These are phyloP conservation scores for Penicillium sclerotiorum DNA, from an alignment of 2,329 filamentous ascomycete genomes.

Conservation along the genomic window DNA sequence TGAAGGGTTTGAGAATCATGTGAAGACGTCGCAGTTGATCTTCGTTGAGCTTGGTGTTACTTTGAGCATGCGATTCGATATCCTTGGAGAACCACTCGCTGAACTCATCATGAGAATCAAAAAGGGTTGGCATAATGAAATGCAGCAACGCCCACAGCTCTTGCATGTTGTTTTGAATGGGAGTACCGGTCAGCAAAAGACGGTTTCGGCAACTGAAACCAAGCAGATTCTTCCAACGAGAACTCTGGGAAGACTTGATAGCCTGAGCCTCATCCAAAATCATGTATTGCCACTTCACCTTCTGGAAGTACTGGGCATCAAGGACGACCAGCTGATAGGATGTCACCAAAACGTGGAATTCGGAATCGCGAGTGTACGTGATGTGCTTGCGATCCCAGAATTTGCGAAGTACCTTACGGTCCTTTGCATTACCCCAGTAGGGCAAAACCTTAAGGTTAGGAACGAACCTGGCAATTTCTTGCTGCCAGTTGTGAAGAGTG, in stretches of 20 bases:
- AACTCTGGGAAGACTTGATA: conserved; percentile 97
- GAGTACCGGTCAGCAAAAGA: conserved; percentile 89
- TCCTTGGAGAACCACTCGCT: conserved; percentile 59
- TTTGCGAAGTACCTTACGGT: conserved; percentile 94
- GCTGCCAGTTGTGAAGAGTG: conserved; percentile 98
- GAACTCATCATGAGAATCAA: conserved; percentile 64
- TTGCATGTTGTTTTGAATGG: conserved; percentile 99
- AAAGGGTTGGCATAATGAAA: conserved; percentile 99
- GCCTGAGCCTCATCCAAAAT: conserved; percentile 98
- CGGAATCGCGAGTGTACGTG: conserved; percentile 88
- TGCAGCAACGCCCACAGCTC: conserved; percentile 96
- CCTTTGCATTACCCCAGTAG: conserved; percentile 94
- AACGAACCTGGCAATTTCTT: conserved; percentile 94
- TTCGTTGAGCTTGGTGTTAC: conserved; percentile 99
- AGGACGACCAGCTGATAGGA: conserved; percentile 97
- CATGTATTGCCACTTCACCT: conserved; percentile 99
- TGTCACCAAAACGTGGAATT: conserved; percentile 94
- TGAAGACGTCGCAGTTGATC: conserved; percentile 95
- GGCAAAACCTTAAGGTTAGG: conserved; percentile 92
- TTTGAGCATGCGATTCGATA: conserved; percentile 97
- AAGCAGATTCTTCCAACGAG: conserved; percentile 92
- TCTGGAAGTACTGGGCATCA: conserved; percentile 96
- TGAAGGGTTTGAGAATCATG: conserved; percentile 99
- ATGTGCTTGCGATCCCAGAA: conserved; percentile 99
- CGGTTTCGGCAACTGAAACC: conserved; percentile 95